These are phyloP conservation scores for Cocos nucifera DNA, from an alignment of 176 grass and related monocot species.

Conservation along the genomic window DNA sequence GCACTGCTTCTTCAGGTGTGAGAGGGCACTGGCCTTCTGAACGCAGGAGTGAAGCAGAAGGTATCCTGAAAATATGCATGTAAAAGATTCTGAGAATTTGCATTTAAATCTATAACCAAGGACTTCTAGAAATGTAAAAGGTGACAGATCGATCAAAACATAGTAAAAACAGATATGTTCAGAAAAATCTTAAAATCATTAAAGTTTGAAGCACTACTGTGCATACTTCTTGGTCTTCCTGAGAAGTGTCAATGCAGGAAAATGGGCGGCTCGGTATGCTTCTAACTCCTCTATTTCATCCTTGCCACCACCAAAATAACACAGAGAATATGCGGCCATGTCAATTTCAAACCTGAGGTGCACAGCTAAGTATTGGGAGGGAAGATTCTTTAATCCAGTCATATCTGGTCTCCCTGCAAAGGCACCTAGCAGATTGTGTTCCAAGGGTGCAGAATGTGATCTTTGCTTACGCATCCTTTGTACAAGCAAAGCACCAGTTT, in stretches of 20 bases:
- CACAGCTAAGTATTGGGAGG: conserved; percentile 76
- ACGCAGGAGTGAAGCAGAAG: conserved; percentile 66
- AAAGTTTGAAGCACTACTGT: background rate
- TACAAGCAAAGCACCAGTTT: conserved; percentile 74
- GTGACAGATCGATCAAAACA: too few relatives aligned
- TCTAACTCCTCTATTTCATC: conserved; percentile 92
- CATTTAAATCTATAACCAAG: background rate
- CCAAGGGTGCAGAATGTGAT: conserved; percentile 29
- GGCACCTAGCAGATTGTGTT: conserved; percentile 68
- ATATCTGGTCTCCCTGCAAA: conserved; percentile 36
- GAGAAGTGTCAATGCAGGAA: conserved; percentile 72
- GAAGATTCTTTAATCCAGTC: conserved; percentile 19
- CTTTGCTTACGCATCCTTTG: conserved; percentile 63
- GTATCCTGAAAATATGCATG: conserved; percentile 52
- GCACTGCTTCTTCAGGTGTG: conserved; percentile 89
- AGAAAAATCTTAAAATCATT: too few relatives aligned
- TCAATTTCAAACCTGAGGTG: conserved; percentile 97
- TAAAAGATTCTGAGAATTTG: background rate
- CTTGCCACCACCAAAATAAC: conserved; percentile 97
- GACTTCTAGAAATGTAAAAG: too few relatives aligned
- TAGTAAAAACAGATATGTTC: too few relatives aligned
- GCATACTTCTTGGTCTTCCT: conserved; percentile 84
- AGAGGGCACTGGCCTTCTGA: conserved; percentile 94
- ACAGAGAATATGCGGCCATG: conserved; percentile 97
- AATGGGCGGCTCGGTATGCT: conserved; percentile 68